Base-by-base conservation (phyloP, 768 basidiomycete genomes). In the Paxillus ammoniavirescens region DNA sequence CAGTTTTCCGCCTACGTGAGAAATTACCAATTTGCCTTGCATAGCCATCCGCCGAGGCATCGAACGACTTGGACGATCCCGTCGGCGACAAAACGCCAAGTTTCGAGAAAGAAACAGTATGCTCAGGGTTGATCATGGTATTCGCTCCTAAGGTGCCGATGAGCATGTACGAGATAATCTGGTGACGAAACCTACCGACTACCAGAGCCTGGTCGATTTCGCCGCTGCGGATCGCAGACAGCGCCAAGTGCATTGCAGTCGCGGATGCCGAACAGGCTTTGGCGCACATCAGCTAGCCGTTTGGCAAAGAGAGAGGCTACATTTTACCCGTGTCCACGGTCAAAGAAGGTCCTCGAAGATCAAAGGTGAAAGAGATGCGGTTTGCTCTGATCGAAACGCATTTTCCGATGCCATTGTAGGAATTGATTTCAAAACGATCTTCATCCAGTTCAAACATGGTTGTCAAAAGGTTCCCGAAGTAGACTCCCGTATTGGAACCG, bases 141-240 rank as follows among this genome's bases (percentile, higher is more conserved):
- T 53, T 58, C 23, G 56, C 56, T 18, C 56, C 56, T 49, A 21
- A 37, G 9, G 23, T 23, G 36, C 21, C 2, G 13, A 31, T 28
- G 2, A 45, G 43, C 4, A 28, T 28, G 26, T 28, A 14, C 12
- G 37, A 36, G 21, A 44, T 40, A 59, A 14, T 8, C 23, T 18
- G 44, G 14, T 31, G 26, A 42, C 8, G 21, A 3, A n/a, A 38
- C 10, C 9, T 57, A n/a, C 42, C 15, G 12, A 82, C 55, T 26
- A 79, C 72, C 3, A 80, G 65, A 0, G 78, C 78, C 1, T 73
- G 67, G 28, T 75, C 70, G 45, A 77, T 78, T 33, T 78, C 78
- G 1, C 76, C 75, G 30, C 49, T 58, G 14, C 61, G 56, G 6
- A 78, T 58, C 0, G 75, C 69, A 33, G 75, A 72, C 1, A 77